These are phyloP conservation scores for Podaxis pistillaris DNA, from an alignment of 768 basidiomycete species.

Conservation along the genomic window DNA sequence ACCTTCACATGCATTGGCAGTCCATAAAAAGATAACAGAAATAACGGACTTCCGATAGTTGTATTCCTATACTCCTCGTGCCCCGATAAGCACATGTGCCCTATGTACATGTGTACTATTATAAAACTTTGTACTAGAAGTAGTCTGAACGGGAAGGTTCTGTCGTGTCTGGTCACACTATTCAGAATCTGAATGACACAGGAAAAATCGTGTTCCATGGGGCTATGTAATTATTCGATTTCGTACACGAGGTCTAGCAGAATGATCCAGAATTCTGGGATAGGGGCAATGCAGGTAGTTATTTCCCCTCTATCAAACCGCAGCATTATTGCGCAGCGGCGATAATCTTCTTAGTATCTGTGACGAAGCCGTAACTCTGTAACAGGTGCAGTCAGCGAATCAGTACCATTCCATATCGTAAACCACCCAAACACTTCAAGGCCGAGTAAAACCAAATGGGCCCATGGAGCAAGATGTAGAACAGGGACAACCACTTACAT, in stretches of 20 bases:
- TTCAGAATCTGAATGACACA: not conserved
- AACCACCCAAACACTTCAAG: not conserved
- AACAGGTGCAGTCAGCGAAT: constrained; percentile 15
- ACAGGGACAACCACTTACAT: constrained; percentile 35
- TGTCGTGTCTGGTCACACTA: not conserved
- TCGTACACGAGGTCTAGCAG: constrained; percentile 2
- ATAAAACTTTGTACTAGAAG: constrained; percentile 4
- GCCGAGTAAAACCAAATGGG: not conserved
- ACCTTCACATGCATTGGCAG: not conserved
- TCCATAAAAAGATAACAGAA: not conserved
- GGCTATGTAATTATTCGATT: not conserved
- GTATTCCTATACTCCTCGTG: constrained; percentile 8
- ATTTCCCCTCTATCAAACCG: not conserved
- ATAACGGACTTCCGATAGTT: constrained; percentile 5
- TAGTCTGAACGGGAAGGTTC: not conserved
- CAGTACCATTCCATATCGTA: not conserved
- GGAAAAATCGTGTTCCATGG: not conserved
- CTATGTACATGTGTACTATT: constrained; percentile 9
- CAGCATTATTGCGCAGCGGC: constrained; percentile 19
- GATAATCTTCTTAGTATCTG: constrained; percentile 31
- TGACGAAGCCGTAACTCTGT: constrained; percentile 54
- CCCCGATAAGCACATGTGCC: not conserved
- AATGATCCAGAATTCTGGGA: not conserved
- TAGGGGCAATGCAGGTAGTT: not conserved
- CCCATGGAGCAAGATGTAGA: not conserved